Base-by-base conservation (phyloP, 2,329 filamentous ascomycete species). In the Cordyceps cateniannulata region DNA sequence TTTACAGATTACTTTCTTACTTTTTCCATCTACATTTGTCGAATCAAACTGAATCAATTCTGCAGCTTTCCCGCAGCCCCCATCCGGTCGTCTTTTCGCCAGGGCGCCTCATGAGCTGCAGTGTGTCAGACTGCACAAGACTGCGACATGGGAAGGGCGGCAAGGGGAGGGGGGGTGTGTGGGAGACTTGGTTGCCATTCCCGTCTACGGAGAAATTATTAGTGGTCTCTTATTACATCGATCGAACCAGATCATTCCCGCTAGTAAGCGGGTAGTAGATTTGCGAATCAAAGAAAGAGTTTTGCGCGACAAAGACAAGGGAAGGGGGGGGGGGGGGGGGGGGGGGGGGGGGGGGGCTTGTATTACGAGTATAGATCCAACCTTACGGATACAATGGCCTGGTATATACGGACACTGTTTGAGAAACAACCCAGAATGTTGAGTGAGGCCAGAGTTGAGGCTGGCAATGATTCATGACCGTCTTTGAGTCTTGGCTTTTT, bases 1-100 rank as follows among this genome's bases (percentile, higher is more conserved):
- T 12, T 35, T 35, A 12, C 32, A 7, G 9, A 10, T 10, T 35
- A 35, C 9, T 10, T 35, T 35, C 8, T 35, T 35, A 2, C 32
- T 35, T 10, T 40, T 40, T 40, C 8, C 35, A 16, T 5, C 38
- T 48, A 45, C 57, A 60, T 5, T 44, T 14, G 49, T 53, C 57
- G 57, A 60, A 60, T 53, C 57, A 53, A 48, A 60, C 40, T 53
- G 38, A 47, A 40, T 53, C 49, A 53, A 51, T 51, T 59, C 35
- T 59, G 56, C 56, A 51, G 8, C 16, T 29, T 47, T 50, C 27
- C 49, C 42, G 40, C 50, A 52, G 20, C 22, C 49, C 24, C 47
- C 22, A 38, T 48, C 57, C 57, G n/a, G 7, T 44, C 14, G 44
- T 58, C 29, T 6, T 5, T 6, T 45, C 18, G n/a, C 42, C 42